Conservation (phyloP, 257 asterid species). For the Primulina eburnea region DNA sequence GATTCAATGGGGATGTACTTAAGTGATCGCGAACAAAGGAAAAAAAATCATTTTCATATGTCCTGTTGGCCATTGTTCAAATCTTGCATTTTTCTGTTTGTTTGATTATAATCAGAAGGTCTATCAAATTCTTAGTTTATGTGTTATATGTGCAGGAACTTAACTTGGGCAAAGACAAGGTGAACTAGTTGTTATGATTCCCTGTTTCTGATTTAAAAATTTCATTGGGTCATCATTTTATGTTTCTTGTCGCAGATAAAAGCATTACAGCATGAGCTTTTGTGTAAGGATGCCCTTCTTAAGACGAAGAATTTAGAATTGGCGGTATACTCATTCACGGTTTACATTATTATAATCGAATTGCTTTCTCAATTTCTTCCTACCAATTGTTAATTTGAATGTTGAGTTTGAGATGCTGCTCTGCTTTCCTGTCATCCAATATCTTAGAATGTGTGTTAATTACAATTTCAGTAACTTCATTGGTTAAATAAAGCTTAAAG, state of each 20-base stretch:
- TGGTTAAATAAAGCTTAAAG: neutral
- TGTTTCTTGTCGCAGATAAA: constrained; percentile 46
- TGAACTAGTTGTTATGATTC: constrained; percentile 26
- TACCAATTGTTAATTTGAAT: neutral
- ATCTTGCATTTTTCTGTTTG: no score
- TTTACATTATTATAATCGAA: neutral
- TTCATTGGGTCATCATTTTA: neutral
- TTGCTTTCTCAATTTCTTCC: constrained; percentile 4
- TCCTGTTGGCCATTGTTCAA: no score
- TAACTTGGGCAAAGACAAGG: constrained; percentile 67
- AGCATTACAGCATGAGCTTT: constrained; percentile 68
- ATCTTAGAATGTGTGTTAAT: neutral
- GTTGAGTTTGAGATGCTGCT: neutral
- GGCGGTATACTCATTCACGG: constrained; percentile 27
- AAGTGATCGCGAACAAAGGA: no score
- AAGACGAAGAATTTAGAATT: constrained; percentile 46
- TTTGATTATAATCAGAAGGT: neutral
- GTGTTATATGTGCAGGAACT: constrained; percentile 61
- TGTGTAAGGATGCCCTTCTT: constrained; percentile 68
- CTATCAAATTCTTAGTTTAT: constrained; percentile 10
- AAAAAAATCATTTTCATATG: no score
- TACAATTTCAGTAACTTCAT: neutral
- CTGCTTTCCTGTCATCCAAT: neutral
- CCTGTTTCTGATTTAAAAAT: neutral
- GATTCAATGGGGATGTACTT: neutral